Evolutionary conservation across 1,139 yeast species (phyloP).

Genomic region (Martiniozyma asiatica): DNA sequence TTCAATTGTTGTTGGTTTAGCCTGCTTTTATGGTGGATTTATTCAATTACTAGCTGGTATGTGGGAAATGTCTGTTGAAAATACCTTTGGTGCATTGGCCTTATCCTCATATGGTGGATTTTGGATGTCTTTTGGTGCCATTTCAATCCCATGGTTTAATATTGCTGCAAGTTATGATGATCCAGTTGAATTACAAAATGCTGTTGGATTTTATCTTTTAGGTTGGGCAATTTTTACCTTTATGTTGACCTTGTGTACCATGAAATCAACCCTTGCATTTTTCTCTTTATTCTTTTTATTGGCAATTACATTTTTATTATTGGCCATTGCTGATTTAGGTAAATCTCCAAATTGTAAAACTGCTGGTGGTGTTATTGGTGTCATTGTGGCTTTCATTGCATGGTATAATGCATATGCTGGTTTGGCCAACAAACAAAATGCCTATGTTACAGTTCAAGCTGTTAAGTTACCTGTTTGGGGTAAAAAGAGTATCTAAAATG

Average conservation of each 20-base stretch:
- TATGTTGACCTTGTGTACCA: conserved; percentile 51
- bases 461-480: conserved; percentile 22
- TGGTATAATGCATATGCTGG: conserved; percentile 95
- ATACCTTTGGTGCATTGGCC: conserved; percentile 87
- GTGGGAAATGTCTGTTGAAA: conserved; percentile 66
- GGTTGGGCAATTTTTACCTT: conserved; percentile 79
- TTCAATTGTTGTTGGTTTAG: conserved; percentile 56
- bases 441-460: conserved; percentile 50
- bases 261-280: conserved; percentile 73
- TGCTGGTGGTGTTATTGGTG: conserved; percentile 75
- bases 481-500: too few species aligned
- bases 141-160: conserved; percentile 63
- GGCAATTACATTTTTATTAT: conserved; percentile 53
- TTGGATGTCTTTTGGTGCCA: conserved; percentile 72
- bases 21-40: conserved; percentile 79
- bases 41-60: conserved; percentile 65
- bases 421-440: conserved; percentile 60
- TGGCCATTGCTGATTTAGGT: conserved; percentile 48
- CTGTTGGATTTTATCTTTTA: conserved; percentile 61
- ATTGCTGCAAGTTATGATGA: conserved; percentile 38
- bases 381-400: conserved; percentile 68
- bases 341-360: conserved; percentile 29
- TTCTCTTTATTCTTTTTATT: conserved; percentile 55
- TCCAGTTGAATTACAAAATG: conserved; percentile 32
- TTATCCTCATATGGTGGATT: conserved; percentile 76